Percentiles rank a stretch among this genome's conserved stretches.
phyloP scores from a whole-genome alignment of 495 filamentous ascomycete genomes.

The Penicillium cinerascens region DNA sequence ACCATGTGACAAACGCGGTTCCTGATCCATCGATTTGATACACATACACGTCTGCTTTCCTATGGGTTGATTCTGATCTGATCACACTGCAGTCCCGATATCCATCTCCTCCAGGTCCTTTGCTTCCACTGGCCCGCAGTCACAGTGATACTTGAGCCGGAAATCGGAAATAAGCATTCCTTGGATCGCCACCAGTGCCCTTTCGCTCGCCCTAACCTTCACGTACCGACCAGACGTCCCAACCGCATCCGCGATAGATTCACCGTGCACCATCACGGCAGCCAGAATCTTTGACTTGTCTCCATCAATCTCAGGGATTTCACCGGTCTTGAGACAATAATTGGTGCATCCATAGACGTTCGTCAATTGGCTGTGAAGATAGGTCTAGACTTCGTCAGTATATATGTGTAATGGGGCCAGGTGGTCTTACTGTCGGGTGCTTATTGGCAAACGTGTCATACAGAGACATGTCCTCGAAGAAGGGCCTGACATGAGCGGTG shows the following conservation, averaged over 20 bases:
- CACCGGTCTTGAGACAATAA: conserved; percentile 52
- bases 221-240: conserved; percentile 65
- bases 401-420: not conserved
- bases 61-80: not conserved
- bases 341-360: conserved; percentile 51
- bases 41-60: not conserved
- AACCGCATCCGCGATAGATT: conserved; percentile 58
- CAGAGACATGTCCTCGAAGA: conserved; percentile 81
- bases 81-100: conserved; percentile 38
- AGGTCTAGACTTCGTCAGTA: conserved; percentile 40
- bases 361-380: conserved; percentile 49
- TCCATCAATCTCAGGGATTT: conserved; percentile 43
- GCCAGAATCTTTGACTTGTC: conserved; percentile 56
- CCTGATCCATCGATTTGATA: conserved; percentile 1
- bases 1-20: conserved; percentile 22
- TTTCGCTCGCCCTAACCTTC: conserved; percentile 68
- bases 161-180: conserved; percentile 58
- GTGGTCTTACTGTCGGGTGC: conserved; percentile 61
- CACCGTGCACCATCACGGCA: conserved; percentile 72
- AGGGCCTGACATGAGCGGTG: conserved; percentile 63
- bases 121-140: conserved; percentile 43
- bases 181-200: conserved; percentile 57
- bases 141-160: conserved; percentile 55
- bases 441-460: conserved; percentile 89
- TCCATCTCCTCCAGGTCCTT: conserved; percentile 10